Base-by-base conservation (phyloP, 306 rosid genomes). In the cucumber (Cucumis sativus) region DNA sequence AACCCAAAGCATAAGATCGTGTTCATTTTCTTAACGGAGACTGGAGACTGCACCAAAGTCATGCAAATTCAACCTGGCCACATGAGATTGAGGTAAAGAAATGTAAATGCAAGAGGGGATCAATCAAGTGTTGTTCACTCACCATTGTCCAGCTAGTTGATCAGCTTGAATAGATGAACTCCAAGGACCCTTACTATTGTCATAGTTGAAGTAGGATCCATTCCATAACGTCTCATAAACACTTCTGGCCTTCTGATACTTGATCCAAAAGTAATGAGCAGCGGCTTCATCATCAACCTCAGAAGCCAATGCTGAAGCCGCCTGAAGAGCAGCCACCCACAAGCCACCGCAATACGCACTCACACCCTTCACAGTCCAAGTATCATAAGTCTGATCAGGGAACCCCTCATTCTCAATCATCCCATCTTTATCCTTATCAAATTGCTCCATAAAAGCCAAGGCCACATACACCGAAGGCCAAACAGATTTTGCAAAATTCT, bases 141-240 rank as follows among this genome's bases (percentile, higher is more conserved):
- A 91, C 98, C 98, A 94, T 79, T 91, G 97, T 66, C 98, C 98
- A 18, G 98, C 98, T 80, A 94, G 77, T 81, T 94, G 98, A 88
- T 94, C 98, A 41, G 98, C 97, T 84, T 94, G 98, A 82, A 94
- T 94, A 61, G 98, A 90, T 76, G 88, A 79, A 74, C 97, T 90
- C 18, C 86, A 64, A 65, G 83, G 83, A 79, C 89, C 89, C 77
- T 88, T 86, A 67, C 95, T 90, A 77, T 80, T 81, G 75, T 94
- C 98, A 78, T 91, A 94, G 82, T 89, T 88, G 79, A 91, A 90
- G 93, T 91, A 94, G 2, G 97, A 91, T 74, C 98, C 98, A 84
- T 94, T 94, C 98, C 98, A 94, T 80, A 94, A 79, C n/a, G 86
- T 92, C 21, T 85, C 93, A 81, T 90, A 95, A 60, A 82, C 96